Evolutionary conservation across 148 eudicot genomes (phyloP).

Genomic region (Rhododendron simsii): DNA sequence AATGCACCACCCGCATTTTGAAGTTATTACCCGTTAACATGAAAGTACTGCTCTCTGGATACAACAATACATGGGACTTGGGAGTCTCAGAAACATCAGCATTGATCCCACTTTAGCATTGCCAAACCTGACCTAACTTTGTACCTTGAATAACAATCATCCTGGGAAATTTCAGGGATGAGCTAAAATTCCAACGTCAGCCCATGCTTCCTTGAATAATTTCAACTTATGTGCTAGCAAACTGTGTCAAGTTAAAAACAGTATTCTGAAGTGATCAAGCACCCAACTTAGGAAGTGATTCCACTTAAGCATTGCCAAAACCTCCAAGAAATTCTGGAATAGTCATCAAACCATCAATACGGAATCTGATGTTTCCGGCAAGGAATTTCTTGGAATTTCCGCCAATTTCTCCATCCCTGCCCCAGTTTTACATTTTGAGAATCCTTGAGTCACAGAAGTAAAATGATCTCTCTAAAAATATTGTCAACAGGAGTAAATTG

Average conservation of each 20-base stretch:
- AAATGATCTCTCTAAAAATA: too few species aligned
- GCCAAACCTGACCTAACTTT: too few species aligned
- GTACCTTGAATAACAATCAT: background rate
- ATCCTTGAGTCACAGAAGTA: too few species aligned
- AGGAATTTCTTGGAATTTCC: background rate
- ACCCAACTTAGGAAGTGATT: background rate
- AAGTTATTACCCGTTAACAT: background rate
- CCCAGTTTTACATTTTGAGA: background rate
- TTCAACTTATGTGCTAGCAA: background rate
- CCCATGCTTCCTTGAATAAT: background rate
- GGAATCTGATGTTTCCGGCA: background rate
- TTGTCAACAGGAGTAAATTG: too few species aligned
- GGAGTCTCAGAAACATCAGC: background rate
- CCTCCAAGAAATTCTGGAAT: background rate
- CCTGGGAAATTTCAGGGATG: background rate
- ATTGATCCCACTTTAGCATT: too few species aligned
- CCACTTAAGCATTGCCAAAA: background rate
- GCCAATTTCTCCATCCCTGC: background rate
- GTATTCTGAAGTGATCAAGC: background rate
- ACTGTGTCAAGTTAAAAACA: background rate
- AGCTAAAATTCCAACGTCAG: too few species aligned
- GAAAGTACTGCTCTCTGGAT: background rate
- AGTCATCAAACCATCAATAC: background rate
- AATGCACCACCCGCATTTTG: background rate
- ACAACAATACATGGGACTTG: background rate